Evolutionary conservation across 2,329 filamentous ascomycete genomes (phyloP), one percentile per base, ranked within the genome.

Genomic region (Penicillium griseofulvum): DNA sequence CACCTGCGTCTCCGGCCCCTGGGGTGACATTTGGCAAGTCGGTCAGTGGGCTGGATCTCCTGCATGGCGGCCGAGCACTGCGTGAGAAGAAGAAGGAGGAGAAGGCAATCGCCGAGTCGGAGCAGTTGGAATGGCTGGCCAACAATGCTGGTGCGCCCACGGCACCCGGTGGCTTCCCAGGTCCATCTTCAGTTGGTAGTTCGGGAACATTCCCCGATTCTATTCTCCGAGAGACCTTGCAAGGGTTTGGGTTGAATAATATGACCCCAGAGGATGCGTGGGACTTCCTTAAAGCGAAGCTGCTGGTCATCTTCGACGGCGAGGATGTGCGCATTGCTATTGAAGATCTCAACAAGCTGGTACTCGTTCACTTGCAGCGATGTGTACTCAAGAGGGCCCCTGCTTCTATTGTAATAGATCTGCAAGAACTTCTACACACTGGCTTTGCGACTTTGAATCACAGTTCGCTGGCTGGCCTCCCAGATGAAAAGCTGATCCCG

Each of bases 391-490:
- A 82, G 49, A 80, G 81, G 41, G 79, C 80, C 0, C 84, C 85
- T 0, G 79, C 80, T 11, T 75, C 82, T 7, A 76, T 87, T 39
- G 80, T 87, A n/a, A 83, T 85, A 60, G 85, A 87, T 60, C 70
- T 87, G 3, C 78, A 82, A 55, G 84, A 87, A 58, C 73, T 87
- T 1, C 71, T 87, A 0, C 76, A 81, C 53, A 86, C 89, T 0
- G 94, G 94, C 1, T 99, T 97, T 68, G 81, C 83, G 29, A 91
- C 89, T 2, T 80, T 99, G 2, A 93, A 96, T 63, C 89, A 92
- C 61, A 92, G 90, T 43, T 61, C 60, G 0, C 78, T 97, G 17
- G 84, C 87, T 47, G 84, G 85, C 43, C 86, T 91, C 0, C 82
- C 90, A 0, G 93, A 97, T 67, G 92, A 96, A 57, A 84, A 88